Conservation (phyloP, 176 grass and related monocot genomes). For the Guadua angustifolia region DNA sequence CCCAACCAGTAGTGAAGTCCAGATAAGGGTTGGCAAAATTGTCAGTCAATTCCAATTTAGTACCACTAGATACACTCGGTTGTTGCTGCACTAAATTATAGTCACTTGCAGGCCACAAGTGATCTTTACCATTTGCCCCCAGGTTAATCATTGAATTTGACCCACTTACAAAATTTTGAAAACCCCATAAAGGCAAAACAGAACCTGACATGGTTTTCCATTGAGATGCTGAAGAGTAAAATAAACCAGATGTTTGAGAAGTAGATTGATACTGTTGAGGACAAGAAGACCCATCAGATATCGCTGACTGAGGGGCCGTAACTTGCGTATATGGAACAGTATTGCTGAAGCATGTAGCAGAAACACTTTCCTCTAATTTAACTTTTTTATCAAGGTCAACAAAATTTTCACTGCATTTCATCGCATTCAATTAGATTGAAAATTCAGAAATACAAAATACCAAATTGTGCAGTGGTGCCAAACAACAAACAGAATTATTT, state of each 20-base stretch:
- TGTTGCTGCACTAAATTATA: slow-evolving; percentile 35
- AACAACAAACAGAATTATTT: slow-evolving; percentile 15
- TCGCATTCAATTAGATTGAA: slow-evolving; percentile 31
- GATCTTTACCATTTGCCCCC: background rate
- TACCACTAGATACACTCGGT: slow-evolving; percentile 23
- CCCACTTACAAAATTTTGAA: slow-evolving; percentile 27
- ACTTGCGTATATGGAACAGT: slow-evolving; percentile 33
- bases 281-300: slow-evolving; percentile 54
- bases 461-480: slow-evolving; percentile 1
- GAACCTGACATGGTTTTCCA: slow-evolving; percentile 40
- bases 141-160: slow-evolving; percentile 31
- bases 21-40: slow-evolving; percentile 34
- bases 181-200: slow-evolving; percentile 33
- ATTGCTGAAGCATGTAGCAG: slow-evolving; percentile 40
- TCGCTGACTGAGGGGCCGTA: slow-evolving; percentile 36
- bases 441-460: slow-evolving; percentile 35
- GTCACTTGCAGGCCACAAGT: slow-evolving; percentile 5
- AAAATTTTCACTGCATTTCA: slow-evolving; percentile 54
- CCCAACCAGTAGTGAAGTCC: slow-evolving; percentile 34
- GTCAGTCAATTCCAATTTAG: slow-evolving; percentile 41
- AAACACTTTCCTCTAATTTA: slow-evolving; percentile 44
- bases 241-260: slow-evolving; percentile 50
- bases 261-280: slow-evolving; percentile 51
- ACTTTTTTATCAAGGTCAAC: slow-evolving; percentile 31
- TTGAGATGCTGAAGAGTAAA: slow-evolving; percentile 46